Evolutionary conservation across 805 yeast species (phyloP), one percentile per base, ranked within the genome.

Genomic region (Metschnikowia vanudenii): DNA sequence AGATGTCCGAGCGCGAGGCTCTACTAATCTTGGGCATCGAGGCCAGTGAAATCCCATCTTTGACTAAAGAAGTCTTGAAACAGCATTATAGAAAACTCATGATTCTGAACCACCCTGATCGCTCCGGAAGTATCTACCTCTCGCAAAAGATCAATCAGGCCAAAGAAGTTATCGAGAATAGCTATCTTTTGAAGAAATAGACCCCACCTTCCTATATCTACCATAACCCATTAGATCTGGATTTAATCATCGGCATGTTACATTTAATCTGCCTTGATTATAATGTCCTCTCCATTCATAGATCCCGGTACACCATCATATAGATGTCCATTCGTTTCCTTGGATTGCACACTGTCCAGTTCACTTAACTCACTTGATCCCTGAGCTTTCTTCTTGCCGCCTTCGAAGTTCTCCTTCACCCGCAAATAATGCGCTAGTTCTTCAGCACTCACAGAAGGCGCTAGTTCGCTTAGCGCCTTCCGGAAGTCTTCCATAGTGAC

Each of bases 391-490:
- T 66, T 69, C 56, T 78, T 76, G 3, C 78, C 79, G 4, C 92
- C 90, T 64, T 89, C 96, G 62, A 92, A 92, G 57, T 80, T 84
- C 55, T 81, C 78, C 51, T 95, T 79, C n/a, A 94, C 85, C 39
- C 79, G 66, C 57, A 84, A 68, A 59, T 94, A 94, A 58, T 92
- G 98, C 20, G 76, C 75, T 41, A 94, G 72, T 60, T 94, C 99
- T 29, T 88, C 95, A 2, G 81, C 82, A 40, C 96, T 86, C 9
- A 94, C 97, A 34, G 94, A 83, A 0, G 98, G 96, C 18, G 79
- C 75, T 52, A 94, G 73, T 43, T 83, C 88, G 4, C 68, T 61
- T 54, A 79, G 81, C 0, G 97, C 92, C 58, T 81, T 85, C n/a
- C 69, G 70, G 61, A 92, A 92, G 62, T 94, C 98, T 29, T 71